A percentile compares a stretch with the other conserved stretches of the same genome.
These are phyloP conservation scores for Eucalyptus marginata DNA, from an alignment of 345 rosid genomes.

Conservation along the genomic window DNA sequence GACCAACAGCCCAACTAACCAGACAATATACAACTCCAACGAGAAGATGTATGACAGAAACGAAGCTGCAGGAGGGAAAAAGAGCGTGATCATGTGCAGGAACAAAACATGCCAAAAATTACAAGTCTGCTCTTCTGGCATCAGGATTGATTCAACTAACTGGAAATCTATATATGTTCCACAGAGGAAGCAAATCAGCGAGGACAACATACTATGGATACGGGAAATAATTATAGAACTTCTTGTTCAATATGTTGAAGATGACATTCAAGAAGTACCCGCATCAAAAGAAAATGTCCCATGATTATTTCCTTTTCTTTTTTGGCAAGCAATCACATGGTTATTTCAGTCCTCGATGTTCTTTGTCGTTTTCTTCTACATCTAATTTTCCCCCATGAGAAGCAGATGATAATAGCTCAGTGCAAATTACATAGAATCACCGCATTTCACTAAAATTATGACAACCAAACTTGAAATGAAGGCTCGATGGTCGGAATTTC, in stretches of 20 bases:
- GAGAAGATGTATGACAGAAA: constrained; percentile 84
- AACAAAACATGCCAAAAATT: not conserved
- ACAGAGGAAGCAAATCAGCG: not conserved
- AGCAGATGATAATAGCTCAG: not conserved
- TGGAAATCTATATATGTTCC: not conserved
- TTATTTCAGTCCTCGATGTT: not conserved
- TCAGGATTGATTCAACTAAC: not conserved
- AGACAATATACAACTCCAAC: constrained; percentile 89
- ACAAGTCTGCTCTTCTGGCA: not conserved
- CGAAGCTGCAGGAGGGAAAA: constrained; percentile 39
- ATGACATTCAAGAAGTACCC: constrained; percentile 90
- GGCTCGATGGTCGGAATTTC: not conserved
- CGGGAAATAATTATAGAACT: constrained; percentile 91
- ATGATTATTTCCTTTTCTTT: not conserved
- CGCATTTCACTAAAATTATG: not conserved
- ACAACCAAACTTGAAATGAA: not conserved
- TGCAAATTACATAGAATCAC: not conserved
- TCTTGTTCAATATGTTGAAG: constrained; percentile 93
- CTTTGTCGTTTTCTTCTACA: not conserved
- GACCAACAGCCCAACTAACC: constrained; percentile 79
- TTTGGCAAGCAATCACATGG: not conserved
- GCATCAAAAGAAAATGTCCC: not conserved
- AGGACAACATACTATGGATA: constrained; percentile 69
- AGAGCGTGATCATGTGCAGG: not conserved
- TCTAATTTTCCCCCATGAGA: not conserved